phyloP scores from a whole-genome alignment of 2,329 filamentous ascomycete genomes.

The Aureobasidium musti region DNA sequence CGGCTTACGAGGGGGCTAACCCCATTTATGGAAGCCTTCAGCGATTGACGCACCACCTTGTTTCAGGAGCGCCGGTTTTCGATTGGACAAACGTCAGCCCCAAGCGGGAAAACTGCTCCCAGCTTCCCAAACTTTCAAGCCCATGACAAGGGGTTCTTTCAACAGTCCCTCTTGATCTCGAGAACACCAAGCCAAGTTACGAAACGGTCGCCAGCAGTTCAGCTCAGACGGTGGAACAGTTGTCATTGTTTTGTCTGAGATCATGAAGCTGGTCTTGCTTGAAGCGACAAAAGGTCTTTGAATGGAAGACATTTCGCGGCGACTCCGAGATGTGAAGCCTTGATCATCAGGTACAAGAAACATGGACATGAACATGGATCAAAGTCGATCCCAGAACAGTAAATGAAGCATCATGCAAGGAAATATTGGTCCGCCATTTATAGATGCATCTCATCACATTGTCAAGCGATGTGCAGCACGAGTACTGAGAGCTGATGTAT shows the following conservation, averaged over 20 bases:
- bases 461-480: neutral
- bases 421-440: neutral
- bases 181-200: neutral
- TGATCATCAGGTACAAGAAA: slow-evolving; percentile 16
- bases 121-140: neutral
- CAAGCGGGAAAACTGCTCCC: neutral
- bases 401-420: neutral
- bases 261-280: neutral
- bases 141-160: neutral
- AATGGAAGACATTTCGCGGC: neutral
- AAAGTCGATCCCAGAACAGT: neutral
- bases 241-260: neutral
- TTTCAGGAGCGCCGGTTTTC: slow-evolving; percentile 1
- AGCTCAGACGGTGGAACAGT: neutral
- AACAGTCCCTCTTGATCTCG: neutral
- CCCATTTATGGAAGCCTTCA: neutral
- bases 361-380: slow-evolving; percentile 5
- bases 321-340: slow-evolving; percentile 3
- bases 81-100: slow-evolving; percentile 23
- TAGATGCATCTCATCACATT: neutral
- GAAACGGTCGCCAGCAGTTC: slow-evolving; percentile 12
- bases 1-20: slow-evolving; percentile 10
- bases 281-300: neutral
- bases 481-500: neutral
- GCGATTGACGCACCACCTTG: slow-evolving; percentile 8